Evolutionary conservation across 305 asterid genomes (phyloP), one percentile per base, ranked within the genome.

Genomic region (Fraxinus paxiana): DNA sequence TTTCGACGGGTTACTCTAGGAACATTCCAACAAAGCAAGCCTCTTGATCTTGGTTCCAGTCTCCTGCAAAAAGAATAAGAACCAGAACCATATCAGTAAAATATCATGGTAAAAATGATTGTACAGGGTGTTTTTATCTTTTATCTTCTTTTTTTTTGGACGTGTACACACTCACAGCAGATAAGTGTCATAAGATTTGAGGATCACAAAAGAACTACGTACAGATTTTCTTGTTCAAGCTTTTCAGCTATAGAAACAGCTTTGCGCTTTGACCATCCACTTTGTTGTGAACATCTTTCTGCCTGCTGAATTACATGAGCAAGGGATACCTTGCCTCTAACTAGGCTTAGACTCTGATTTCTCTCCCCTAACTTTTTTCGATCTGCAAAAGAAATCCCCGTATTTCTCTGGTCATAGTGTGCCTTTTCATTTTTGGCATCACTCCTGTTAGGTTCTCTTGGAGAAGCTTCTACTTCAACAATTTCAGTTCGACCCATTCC

Each of bases 201-300:
- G 17, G 31, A 22, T 65, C 34, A 28, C 73, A 26, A 70, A 31
- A 70, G 15, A 70, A 70, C 37, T 33, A 82, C 98, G 9, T 87
- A 96, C 99, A 96, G 80, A 85, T 96, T 96, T 87, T 96, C 97
- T 86, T 94, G 96, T 81, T 96, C 99, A 31, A 96, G 97, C 87
- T 96, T 96, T 84, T 96, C 98, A 48, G 99, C 98, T 38, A 94
- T 93, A 30, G 99, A 92, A 67, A 96, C 94, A 7, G 98, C 98
- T 83, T 91, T 96, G 73, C 89, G 92, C 83, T 88, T 90, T 37
- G 99, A 94, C 99, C 99, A 96, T 82, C 97, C 96, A 83, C 83
- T 82, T 76, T 87, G 92, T 65, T 82, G 97, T 0, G 94, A 79
- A 84, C 87, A 84, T 77, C 95, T 95, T 82, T 96, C 97, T n/a